A percentile compares a stretch with the other conserved stretches of the same genome.
phyloP scores from a whole-genome alignment of 2,329 filamentous ascomycete species.

The Fusarium torreyae region DNA sequence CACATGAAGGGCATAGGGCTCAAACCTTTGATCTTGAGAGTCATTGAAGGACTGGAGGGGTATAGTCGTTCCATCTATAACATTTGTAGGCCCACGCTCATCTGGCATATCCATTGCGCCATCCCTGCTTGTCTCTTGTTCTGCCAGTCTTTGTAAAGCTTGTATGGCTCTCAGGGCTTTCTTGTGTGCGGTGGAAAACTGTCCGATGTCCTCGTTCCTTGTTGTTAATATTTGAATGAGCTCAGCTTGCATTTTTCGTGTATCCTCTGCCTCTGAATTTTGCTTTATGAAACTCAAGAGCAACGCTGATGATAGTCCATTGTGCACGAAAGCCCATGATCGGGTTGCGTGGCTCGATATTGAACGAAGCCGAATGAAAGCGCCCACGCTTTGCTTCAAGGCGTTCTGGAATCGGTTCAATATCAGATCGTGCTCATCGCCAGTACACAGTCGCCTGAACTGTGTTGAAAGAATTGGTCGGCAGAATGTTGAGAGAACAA shows the following conservation, averaged over 20 bases:
- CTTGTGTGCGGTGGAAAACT: slow-evolving; percentile 33
- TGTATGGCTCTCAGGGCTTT: slow-evolving; percentile 35
- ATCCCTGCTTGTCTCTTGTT: slow-evolving; percentile 1
- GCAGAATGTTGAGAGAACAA: slow-evolving; percentile 32
- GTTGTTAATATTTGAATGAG: slow-evolving; percentile 28
- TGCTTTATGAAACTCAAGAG: slow-evolving; percentile 35
- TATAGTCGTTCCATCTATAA: background rate
- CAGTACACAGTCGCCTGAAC: background rate
- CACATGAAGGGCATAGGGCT: background rate
- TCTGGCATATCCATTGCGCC: background rate
- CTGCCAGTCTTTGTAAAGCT: slow-evolving; percentile 15
- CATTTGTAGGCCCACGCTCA: background rate
- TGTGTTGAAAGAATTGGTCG: slow-evolving; percentile 24
- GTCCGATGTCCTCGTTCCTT: slow-evolving; percentile 8
- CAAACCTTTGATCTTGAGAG: slow-evolving; percentile 14
- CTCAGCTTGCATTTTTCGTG: slow-evolving; percentile 32
- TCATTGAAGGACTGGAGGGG: background rate
- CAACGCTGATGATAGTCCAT: slow-evolving; percentile 37
- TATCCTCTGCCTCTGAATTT: slow-evolving; percentile 14
- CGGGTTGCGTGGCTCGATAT: slow-evolving; percentile 32
- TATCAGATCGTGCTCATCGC: background rate
- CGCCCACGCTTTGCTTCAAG: slow-evolving; percentile 19
- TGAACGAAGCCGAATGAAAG: slow-evolving; percentile 31
- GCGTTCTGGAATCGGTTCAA: slow-evolving; percentile 16
- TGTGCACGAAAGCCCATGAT: slow-evolving; percentile 44